Base-by-base conservation (phyloP, 1,139 yeast genomes). In the Pneumocystis canis region DNA sequence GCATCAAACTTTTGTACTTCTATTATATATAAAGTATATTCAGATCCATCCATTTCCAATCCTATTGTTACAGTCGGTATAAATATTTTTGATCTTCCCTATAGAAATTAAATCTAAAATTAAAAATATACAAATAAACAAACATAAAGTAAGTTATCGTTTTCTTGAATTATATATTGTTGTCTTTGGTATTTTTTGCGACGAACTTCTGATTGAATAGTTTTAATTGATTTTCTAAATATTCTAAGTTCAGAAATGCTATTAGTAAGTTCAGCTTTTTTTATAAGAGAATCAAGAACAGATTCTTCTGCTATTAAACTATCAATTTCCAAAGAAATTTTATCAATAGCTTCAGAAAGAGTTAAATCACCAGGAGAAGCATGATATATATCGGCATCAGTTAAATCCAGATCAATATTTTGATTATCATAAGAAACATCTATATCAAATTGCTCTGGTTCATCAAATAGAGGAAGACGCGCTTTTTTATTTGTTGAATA, bases 211-310 rank as follows among this genome's bases (percentile, higher is more conserved):
- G 85, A 76, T 58, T 81, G 81, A 65, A 88, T 76, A 65, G 87
- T 81, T 3, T 78, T 68, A 64, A 80, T 80, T 0, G 96, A 87
- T 68, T 84, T 85, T 61, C 76, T 76, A 65, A 89, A 74, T 61
- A 89, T 79, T 66, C 84, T 80, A 61, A 86, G 74, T 69, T 89
- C 94, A 1, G 82, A 77, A 5, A 80, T 74, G 70, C 87, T 86
- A 71, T 87, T 85, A 0, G 92, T 87, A 35, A 89, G 75, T 69
- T 88, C 95, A 0, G 96, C 96, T 70, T 89, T 89, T 56, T 79
- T 77, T 31, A 87, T 73, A 62, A 89, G 76, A 5, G 92, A 86
- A 18, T 80, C 81, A 47, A 89, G 73, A 35, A 89, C 81, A 7
- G 77, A 74, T 57, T 82, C 75, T 70, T 89, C 96, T 63, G 82